Evolutionary conservation across 768 basidiomycete species (phyloP).

Genomic region (Neoboletus subvelutipes): DNA sequence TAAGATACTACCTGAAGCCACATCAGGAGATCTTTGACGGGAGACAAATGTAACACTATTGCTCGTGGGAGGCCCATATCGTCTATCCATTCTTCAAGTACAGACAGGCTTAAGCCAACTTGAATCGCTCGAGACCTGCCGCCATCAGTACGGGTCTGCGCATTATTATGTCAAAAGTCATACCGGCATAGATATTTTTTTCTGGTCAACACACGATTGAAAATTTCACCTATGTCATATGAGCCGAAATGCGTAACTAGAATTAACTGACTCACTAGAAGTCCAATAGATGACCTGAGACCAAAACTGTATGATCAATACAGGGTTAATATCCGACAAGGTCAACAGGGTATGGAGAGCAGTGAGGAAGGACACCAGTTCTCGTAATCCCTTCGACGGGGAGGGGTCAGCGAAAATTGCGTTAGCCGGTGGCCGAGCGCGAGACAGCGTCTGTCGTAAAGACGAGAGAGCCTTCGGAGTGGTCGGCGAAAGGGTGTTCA

Average conservation of each 20-base stretch:
- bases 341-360: conserved; percentile 81
- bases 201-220: conserved; percentile 83
- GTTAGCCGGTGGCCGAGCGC: conserved; percentile 51
- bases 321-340: conserved; percentile 88
- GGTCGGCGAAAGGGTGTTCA: conserved; percentile 42
- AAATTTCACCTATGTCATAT: conserved; percentile 63
- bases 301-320: conserved; percentile 85
- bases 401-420: conserved; percentile 49
- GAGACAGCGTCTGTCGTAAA: conserved; percentile 62
- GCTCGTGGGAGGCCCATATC: conserved; percentile 77
- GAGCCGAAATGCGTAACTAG: conserved; percentile 1
- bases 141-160: conserved; percentile 8
- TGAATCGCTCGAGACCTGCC: conserved; percentile 78
- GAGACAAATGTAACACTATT: conserved; percentile 76
- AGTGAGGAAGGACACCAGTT: conserved; percentile 78
- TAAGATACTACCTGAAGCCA: conserved; percentile 73
- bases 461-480: conserved; percentile 62
- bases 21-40: conserved; percentile 77
- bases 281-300: conserved; percentile 99
- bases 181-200: conserved; percentile 94
- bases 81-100: conserved; percentile 90
- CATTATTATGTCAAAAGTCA: conserved; percentile 11
- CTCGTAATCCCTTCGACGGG: conserved; percentile 44
- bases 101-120: conserved; percentile 82
- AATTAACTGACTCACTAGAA: conserved; percentile 62